Evolutionary conservation across 441 rosid species (phyloP).

Genomic region (Brassica balearica): DNA sequence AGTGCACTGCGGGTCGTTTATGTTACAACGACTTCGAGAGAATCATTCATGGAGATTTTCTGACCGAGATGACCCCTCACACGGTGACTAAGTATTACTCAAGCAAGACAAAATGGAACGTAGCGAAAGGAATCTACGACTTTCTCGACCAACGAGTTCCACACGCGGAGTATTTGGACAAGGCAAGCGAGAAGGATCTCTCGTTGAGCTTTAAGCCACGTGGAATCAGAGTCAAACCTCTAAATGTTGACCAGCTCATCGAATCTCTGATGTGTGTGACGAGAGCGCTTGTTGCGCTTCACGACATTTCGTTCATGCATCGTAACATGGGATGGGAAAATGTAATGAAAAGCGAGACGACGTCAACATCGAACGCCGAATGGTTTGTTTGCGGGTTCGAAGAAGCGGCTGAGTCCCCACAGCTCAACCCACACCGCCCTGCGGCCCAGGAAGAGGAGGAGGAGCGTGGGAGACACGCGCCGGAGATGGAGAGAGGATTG

Average conservation of each 20-base stretch:
- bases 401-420: slow-evolving; percentile 77
- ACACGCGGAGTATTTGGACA: slow-evolving; percentile 66
- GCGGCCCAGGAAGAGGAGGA: slow-evolving; percentile 44
- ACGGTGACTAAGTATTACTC: slow-evolving; percentile 64
- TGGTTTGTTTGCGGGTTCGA: slow-evolving; percentile 91
- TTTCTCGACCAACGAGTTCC: slow-evolving; percentile 80
- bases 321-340: slow-evolving; percentile 88
- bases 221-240: slow-evolving; percentile 67
- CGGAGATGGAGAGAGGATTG: slow-evolving; percentile 90
- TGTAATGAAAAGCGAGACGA: slow-evolving; percentile 53
- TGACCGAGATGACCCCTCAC: slow-evolving; percentile 74
- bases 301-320: slow-evolving; percentile 93
- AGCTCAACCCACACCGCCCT: slow-evolving; percentile 62
- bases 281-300: slow-evolving; percentile 82
- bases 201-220: slow-evolving; percentile 77
- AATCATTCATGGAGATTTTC: slow-evolving; percentile 45
- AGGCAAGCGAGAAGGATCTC: slow-evolving; percentile 61
- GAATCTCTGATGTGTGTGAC: slow-evolving; percentile 88
- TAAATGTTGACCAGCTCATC: slow-evolving; percentile 66
- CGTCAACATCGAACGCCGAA: slow-evolving; percentile 43
- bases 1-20: slow-evolving; percentile 50
- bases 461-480: slow-evolving; percentile 64
- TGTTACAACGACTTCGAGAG: slow-evolving; percentile 83
- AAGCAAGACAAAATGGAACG: slow-evolving; percentile 64
- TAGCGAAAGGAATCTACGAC: slow-evolving; percentile 78